Conservation (phyloP, 2,329 filamentous ascomycete species). For the Lojkania enalia region DNA sequence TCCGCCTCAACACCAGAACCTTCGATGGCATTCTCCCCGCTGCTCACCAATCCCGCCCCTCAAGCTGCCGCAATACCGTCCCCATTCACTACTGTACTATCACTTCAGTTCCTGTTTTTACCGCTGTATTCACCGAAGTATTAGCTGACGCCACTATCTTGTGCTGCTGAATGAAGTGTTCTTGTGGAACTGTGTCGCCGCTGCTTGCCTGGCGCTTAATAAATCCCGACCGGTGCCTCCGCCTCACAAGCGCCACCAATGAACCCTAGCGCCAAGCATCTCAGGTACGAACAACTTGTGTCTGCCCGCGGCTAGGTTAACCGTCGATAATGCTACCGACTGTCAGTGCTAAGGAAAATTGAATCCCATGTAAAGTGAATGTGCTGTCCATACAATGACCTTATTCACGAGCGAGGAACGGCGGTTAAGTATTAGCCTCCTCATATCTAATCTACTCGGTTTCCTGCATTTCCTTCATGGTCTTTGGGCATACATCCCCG, state of each 20-base stretch:
- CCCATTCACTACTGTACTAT: slow-evolving; percentile 6
- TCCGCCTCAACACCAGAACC: slow-evolving; percentile 36
- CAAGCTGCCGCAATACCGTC: slow-evolving; percentile 18
- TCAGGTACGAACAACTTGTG: too few species aligned
- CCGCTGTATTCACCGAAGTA: background rate
- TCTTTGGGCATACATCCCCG: background rate
- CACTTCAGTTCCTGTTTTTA: slow-evolving; percentile 1
- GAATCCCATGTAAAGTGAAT: too few species aligned
- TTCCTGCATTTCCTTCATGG: background rate
- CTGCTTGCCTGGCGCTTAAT: slow-evolving; percentile 17
- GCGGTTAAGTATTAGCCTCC: too few species aligned
- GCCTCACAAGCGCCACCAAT: slow-evolving; percentile 15
- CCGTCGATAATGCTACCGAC: too few species aligned
- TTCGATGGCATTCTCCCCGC: slow-evolving; percentile 25
- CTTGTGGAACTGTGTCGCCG: slow-evolving; percentile 9
- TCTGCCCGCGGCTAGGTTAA: too few species aligned
- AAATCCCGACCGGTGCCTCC: slow-evolving; percentile 2
- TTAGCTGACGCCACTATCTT: background rate
- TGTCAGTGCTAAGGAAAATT: too few species aligned
- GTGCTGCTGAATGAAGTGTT: slow-evolving; percentile 9
- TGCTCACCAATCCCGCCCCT: slow-evolving; percentile 22
- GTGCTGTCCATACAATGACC: too few species aligned
- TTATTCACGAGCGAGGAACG: too few species aligned
- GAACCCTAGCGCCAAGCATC: slow-evolving; percentile 11
- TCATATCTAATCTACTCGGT: too few species aligned